Evolutionary conservation across 1,139 yeast species (phyloP), one percentile per base, ranked within the genome.

Genomic region (Sugiyamaella xylanicola): DNA sequence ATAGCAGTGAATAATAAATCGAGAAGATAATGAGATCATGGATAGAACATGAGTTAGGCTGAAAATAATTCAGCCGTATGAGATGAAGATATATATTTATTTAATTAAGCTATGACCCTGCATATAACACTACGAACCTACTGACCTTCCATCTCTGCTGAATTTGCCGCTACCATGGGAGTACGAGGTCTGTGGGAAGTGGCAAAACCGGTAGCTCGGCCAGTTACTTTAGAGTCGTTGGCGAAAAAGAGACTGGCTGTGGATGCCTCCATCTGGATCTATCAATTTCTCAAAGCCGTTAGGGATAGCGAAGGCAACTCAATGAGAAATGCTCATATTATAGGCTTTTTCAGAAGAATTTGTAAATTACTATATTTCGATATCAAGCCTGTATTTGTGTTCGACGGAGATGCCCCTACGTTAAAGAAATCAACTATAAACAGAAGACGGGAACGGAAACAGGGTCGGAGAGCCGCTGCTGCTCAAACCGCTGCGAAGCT

Each of bases 201-300:
- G 17, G 78, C 93, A 3, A 95, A 92, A 2, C 96, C 97, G 0
- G 83, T 93, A 0, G 95, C 98, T 0, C 77, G 88, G 54, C 97
- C 99, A 0, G 96, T 93, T 2, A 78, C 93, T 54, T 78, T 95
- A 32, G 99, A 93, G 68, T 86, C 96, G 0, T 77, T 93, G 43
- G 74, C 78, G 16, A 82, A 91, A 58, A 87, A 87, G 68, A 77
- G 81, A 57, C 75, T 95, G 64, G 99, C 99, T 0, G 95, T 95
- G 9, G 99, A 95, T 76, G 99, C 99, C 0, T 92, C 98, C 1
- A 95, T 95, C 62, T 95, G 99, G 99, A 88, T 95, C 55, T 95
- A 95, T 69, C 99, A 95, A 70, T 95, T 95, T 67, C 75, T 95
- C 61, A 93, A 92, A 68, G 99, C 99, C 0, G 95, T 93, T 21